These are phyloP conservation scores for Hymenoscyphus linearis DNA, from an alignment of 2,329 filamentous ascomycete genomes.

Conservation along the genomic window DNA sequence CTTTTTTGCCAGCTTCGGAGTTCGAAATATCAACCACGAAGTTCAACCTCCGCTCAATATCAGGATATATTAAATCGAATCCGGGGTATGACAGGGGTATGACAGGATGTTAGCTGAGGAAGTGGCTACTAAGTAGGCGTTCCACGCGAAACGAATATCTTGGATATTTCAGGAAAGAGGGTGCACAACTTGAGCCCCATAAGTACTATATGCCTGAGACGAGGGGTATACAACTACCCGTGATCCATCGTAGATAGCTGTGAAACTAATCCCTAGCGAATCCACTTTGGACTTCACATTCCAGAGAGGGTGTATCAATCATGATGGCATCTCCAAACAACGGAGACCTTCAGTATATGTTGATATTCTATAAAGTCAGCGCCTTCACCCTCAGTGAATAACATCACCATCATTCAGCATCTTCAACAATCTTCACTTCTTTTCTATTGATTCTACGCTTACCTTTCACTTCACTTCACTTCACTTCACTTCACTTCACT, in stretches of 20 bases:
- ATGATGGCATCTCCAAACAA: neutral
- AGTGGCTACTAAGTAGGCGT: neutral
- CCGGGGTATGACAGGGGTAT: no score
- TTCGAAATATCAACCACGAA: neutral
- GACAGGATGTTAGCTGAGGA: no score
- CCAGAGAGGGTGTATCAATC: neutral
- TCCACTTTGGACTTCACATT: neutral
- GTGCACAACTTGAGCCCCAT: neutral
- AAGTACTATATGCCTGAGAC: neutral
- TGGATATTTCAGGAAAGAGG: neutral
- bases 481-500: neutral
- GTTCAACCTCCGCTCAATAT: neutral
- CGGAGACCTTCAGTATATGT: neutral
- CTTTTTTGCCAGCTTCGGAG: neutral
- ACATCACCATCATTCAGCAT: slow-evolving; percentile 1
- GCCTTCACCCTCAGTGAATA: neutral
- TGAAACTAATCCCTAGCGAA: neutral
- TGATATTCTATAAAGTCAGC: neutral
- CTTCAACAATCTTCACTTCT: neutral
- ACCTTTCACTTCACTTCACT: neutral
- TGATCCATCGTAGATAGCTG: neutral
- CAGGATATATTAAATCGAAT: no score
- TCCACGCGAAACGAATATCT: neutral
- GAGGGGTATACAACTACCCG: neutral
- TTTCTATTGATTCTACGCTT: neutral